Percentiles rank a stretch among this genome's conserved stretches.
Evolutionary conservation across 2,329 filamentous ascomycete species (phyloP).

Genomic region (Pseudogymnoascus sp.): DNA sequence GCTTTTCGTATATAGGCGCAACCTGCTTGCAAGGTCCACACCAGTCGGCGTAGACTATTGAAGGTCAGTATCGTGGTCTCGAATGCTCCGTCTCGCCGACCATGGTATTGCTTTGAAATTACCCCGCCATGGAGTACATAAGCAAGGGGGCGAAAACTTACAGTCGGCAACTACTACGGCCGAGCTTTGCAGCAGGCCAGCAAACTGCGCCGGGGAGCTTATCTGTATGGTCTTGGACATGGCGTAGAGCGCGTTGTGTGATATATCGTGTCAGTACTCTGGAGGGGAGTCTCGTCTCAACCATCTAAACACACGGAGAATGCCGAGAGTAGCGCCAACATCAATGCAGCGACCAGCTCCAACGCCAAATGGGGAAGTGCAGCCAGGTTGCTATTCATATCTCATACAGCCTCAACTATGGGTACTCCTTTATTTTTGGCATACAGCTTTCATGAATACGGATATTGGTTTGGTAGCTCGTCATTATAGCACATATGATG

Average conservation of each 20-base stretch:
- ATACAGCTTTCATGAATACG: neutral
- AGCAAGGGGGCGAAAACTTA: conserved; percentile 42
- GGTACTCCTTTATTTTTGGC: neutral
- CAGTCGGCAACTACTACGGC: conserved; percentile 82
- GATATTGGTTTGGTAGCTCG: neutral
- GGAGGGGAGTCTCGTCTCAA: neutral
- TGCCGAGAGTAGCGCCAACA: neutral
- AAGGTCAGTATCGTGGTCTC: conserved; percentile 15
- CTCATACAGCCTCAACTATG: neutral
- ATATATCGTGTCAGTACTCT: neutral
- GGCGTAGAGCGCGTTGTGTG: conserved; percentile 12
- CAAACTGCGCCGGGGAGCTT: conserved; percentile 55
- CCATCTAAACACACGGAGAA: neutral
- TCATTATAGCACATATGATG: neutral
- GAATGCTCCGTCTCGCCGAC: neutral
- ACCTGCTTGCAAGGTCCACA: conserved; percentile 79
- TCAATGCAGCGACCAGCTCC: neutral
- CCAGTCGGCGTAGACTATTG: conserved; percentile 77
- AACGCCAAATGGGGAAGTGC: neutral
- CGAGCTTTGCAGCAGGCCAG: conserved; percentile 59
- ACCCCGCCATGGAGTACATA: conserved; percentile 24
- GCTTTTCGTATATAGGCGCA: conserved; percentile 71
- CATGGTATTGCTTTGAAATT: conserved; percentile 4
- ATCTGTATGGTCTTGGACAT: conserved; percentile 38
- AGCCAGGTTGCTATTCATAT: neutral